A percentile compares a stretch with the other conserved stretches of the same genome.
These are phyloP conservation scores for Macadamia tetraphylla DNA, from an alignment of 164 flowering plant genomes.

Conservation along the genomic window DNA sequence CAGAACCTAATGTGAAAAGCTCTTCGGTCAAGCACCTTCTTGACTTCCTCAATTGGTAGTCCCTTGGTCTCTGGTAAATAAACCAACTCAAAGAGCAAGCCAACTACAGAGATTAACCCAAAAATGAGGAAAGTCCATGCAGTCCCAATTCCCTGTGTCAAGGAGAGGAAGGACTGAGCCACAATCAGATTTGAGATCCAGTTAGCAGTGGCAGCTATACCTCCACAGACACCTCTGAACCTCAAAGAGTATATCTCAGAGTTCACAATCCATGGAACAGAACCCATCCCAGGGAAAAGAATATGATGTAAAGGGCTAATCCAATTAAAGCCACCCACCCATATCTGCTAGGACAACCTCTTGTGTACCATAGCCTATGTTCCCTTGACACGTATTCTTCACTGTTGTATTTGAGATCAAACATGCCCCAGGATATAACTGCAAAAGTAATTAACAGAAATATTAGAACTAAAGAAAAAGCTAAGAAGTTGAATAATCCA, in stretches of 20 bases:
- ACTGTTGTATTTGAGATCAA: constrained; percentile 29
- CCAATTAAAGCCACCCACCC: constrained; percentile 57
- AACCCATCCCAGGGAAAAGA: constrained; percentile 73
- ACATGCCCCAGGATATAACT: constrained; percentile 55
- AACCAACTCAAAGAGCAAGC: constrained; percentile 37
- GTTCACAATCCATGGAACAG: constrained; percentile 68
- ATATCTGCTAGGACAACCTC: constrained; percentile 56
- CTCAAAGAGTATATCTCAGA: constrained; percentile 70
- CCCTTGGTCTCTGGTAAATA: constrained; percentile 71
- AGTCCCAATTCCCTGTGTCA: constrained; percentile 50
- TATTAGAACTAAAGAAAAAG: not conserved
- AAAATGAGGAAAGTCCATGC: constrained; percentile 49
- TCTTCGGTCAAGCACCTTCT: constrained; percentile 48
- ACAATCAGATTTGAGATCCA: constrained; percentile 60
- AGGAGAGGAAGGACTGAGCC: constrained; percentile 46
- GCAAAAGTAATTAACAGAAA: constrained; percentile 12
- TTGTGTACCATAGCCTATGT: constrained; percentile 44
- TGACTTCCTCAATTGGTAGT: constrained; percentile 57
- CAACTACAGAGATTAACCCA: constrained; percentile 39
- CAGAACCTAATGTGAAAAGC: constrained; percentile 38
- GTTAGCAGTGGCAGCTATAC: constrained; percentile 57
- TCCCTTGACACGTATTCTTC: constrained; percentile 32
- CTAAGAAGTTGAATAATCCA: not conserved
- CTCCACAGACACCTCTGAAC: constrained; percentile 59
- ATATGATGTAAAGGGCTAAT: constrained; percentile 53